Base-by-base conservation (phyloP, 495 filamentous ascomycete species). In the Hypoxylon lienhwacheense region DNA sequence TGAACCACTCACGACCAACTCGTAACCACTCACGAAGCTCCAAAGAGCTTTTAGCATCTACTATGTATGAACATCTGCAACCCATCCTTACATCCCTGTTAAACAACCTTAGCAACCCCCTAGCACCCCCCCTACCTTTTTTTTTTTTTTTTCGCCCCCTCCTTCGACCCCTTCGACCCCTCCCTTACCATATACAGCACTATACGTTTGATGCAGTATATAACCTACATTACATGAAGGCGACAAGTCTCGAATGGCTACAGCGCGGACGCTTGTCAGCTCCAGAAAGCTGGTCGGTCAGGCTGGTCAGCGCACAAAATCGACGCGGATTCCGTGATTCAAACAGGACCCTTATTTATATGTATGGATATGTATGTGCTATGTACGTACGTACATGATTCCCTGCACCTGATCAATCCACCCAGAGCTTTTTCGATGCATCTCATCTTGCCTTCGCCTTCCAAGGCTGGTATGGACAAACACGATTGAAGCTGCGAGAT, bases 61-160 rank as follows among this genome's bases (percentile, higher is more conserved):
- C 31, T 48, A 56, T 57, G 43, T 53, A 47, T 53, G 47, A 53
- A 56, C 42, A 28, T 44, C 59, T 62, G 59, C 54, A 58, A 58
- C 59, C 59, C 53, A 63, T 56, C 59, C 59, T 59, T 63, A 54
- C 59, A 63, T 49, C 34, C 36, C 25, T n/a, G n/a, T n/a, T n/a
- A 36, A 41, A 37, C 31, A 28, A 45, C 28, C 43, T 16, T 49
- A 32, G 21, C 20, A 15, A 7, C 22, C n/a, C n/a, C n/a, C n/a
- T n/a, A n/a, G n/a, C n/a, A n/a, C n/a, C n/a, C n/a, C n/a, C n/a
- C n/a, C n/a, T n/a, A n/a, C n/a, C n/a, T n/a, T n/a, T n/a, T n/a
- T n/a, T n/a, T n/a, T n/a, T n/a, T n/a, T n/a, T n/a, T n/a, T n/a
- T n/a, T n/a, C n/a, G n/a, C n/a, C n/a, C n/a, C n/a, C n/a, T n/a